Percentiles rank a stretch among this genome's conserved stretches.
phyloP scores from a whole-genome alignment of 2,329 filamentous ascomycete species.

The Fusarium agapanthi region DNA sequence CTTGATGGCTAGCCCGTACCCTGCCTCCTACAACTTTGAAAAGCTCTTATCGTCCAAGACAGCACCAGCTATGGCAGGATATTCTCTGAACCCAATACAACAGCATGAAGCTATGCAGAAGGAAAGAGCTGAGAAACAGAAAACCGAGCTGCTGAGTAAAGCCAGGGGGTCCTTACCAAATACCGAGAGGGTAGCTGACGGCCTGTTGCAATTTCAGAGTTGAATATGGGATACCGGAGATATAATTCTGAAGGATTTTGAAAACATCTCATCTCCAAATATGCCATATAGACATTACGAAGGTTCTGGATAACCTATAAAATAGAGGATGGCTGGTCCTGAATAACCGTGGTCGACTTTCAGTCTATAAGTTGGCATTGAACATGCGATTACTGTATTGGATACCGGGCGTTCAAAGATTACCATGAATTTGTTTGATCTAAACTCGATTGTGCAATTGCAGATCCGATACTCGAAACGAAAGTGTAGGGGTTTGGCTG shows the following conservation, averaged over 20 bases:
- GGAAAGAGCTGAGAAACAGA: conserved; percentile 54
- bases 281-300: not conserved
- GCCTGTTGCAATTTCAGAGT: conserved; percentile 46
- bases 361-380: not conserved
- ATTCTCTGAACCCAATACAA: conserved; percentile 55
- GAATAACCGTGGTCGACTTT: not conserved
- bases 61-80: conserved; percentile 47
- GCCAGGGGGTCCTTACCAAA: conserved; percentile 50
- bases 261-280: not conserved
- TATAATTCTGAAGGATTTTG: not conserved
- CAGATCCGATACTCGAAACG: conserved; percentile 5
- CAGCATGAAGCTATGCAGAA: conserved; percentile 59
- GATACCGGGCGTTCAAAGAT: conserved; percentile 21
- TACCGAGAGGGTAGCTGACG: conserved; percentile 50
- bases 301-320: not conserved
- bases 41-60: conserved; percentile 54
- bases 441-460: not conserved
- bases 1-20: conserved; percentile 56
- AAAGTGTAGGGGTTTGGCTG: not conserved
- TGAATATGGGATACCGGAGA: not conserved
- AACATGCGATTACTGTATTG: not conserved
- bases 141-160: conserved; percentile 53
- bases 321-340: not conserved
- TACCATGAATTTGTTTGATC: not conserved
- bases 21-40: conserved; percentile 54